Conservation (phyloP, 495 filamentous ascomycete genomes). For the Chaetomidium leptoderma region DNA sequence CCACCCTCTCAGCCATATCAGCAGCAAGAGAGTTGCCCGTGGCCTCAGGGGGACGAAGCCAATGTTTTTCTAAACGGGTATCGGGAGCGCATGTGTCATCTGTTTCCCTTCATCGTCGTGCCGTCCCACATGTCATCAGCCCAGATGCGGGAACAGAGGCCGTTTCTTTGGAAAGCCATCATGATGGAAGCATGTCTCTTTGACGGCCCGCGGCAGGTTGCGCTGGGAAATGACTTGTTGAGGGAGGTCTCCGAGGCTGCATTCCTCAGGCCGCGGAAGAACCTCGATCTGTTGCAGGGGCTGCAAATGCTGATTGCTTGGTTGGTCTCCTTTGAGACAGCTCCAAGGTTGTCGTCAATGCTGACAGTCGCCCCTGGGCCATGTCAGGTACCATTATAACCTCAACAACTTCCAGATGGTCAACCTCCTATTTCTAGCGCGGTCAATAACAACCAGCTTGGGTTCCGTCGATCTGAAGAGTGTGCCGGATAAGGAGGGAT, state of each 20-base stretch:
- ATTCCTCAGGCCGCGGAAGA: constrained; percentile 18
- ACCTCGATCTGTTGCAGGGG: constrained; percentile 31
- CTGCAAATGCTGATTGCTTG: constrained; percentile 29
- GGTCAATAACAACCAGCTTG: constrained; percentile 25
- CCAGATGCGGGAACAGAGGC: constrained; percentile 23
- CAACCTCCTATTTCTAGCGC: constrained; percentile 30
- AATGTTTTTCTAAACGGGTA: constrained; percentile 23
- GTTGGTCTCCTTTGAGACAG: constrained; percentile 11
- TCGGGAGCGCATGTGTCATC: constrained; percentile 10
- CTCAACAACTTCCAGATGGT: constrained; percentile 31
- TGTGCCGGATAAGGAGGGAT: constrained; percentile 2
- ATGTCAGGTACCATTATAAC: constrained; percentile 28
- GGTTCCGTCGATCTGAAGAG: constrained; percentile 10
- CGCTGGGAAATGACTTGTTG: constrained; percentile 27
- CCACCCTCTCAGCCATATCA: background rate
- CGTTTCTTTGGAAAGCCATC: constrained; percentile 33
- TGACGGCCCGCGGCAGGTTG: constrained; percentile 28
- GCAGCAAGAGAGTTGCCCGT: constrained; percentile 6
- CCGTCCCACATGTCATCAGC: constrained; percentile 22
- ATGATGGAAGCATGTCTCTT: constrained; percentile 31
- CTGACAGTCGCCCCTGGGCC: background rate
- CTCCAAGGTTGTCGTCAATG: background rate
- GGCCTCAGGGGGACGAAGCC: constrained; percentile 30
- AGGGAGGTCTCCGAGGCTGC: constrained; percentile 24
- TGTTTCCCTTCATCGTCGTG: constrained; percentile 30